A percentile compares a stretch with the other conserved stretches of the same genome.
phyloP scores from a whole-genome alignment of 1,139 yeast species.

The Hyphopichia khmerensis region DNA sequence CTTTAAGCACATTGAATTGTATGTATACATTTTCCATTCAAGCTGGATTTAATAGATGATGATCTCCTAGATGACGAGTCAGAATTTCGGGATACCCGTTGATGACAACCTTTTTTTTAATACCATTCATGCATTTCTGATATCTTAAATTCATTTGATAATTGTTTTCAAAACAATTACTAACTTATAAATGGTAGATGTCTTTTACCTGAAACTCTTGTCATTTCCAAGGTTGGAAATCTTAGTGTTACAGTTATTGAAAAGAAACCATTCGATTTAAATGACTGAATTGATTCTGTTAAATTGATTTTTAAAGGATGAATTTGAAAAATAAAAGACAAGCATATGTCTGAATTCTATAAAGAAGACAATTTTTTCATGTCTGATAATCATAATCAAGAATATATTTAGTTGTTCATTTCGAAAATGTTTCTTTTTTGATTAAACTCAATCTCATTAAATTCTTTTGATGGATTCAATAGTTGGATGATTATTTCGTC shows the following conservation, averaged over 20 bases:
- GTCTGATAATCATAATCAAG: constrained; percentile 53
- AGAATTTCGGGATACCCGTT: constrained; percentile 87
- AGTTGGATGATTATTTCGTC: constrained; percentile 5
- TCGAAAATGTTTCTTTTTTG: background rate
- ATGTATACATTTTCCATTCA: constrained; percentile 1
- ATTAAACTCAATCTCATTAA: background rate
- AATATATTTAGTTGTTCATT: background rate
- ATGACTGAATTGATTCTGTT: background rate
- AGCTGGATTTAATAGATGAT: constrained; percentile 36
- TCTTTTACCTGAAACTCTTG: constrained; percentile 1
- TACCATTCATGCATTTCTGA: constrained; percentile 99
- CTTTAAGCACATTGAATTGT: constrained; percentile 4
- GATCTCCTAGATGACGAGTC: constrained; percentile 99
- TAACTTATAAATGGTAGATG: constrained; percentile 11
- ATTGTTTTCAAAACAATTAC: constrained; percentile 8
- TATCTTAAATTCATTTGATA: constrained; percentile 9
- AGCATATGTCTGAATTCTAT: constrained; percentile 95
- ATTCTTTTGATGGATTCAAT: constrained; percentile 5
- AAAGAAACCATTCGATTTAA: background rate
- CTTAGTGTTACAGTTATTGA: constrained; percentile 3
- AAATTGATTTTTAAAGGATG: constrained; percentile 51
- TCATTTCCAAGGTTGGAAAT: constrained; percentile 1
- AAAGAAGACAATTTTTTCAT: constrained; percentile 60
- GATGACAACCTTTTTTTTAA: constrained; percentile 76
- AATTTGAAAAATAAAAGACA: constrained; percentile 73